These are phyloP conservation scores for Xylaria sp. DNA, from an alignment of 495 filamentous ascomycete genomes.

Conservation along the genomic window DNA sequence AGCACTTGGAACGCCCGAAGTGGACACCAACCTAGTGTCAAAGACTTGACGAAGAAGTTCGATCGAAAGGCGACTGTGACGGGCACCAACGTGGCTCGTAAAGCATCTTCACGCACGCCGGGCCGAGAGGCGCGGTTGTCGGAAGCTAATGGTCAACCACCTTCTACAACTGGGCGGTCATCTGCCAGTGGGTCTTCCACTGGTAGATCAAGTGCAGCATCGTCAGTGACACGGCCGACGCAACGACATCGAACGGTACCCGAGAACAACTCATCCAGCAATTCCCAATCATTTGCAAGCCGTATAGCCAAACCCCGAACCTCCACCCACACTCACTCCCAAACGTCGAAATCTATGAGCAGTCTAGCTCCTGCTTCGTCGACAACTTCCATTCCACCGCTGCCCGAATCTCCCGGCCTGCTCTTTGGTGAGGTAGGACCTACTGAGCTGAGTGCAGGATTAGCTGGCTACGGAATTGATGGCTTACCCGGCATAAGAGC, in stretches of 20 bases:
- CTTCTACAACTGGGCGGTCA: conserved; percentile 45
- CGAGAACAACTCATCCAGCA: conserved; percentile 54
- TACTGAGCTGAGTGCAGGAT: conserved; percentile 46
- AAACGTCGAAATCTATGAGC: conserved; percentile 54
- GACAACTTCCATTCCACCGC: conserved; percentile 33
- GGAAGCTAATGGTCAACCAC: conserved; percentile 40
- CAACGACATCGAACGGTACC: conserved; percentile 50
- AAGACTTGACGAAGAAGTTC: conserved; percentile 62
- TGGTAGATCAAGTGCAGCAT: conserved; percentile 34
- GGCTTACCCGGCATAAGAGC: conserved; percentile 47
- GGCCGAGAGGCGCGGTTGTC: conserved; percentile 41
- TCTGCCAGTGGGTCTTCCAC: conserved; percentile 43
- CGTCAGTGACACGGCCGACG: conserved; percentile 39
- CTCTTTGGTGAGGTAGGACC: conserved; percentile 62
- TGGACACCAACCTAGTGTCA: conserved; percentile 55
- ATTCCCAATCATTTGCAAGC: conserved; percentile 60
- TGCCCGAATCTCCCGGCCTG: conserved; percentile 42
- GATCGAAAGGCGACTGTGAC: conserved; percentile 48
- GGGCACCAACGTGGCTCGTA: conserved; percentile 39
- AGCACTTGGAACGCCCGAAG: conserved; percentile 35
- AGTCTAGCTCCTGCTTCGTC: conserved; percentile 45
- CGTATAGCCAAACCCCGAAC: conserved; percentile 56
- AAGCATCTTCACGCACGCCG: conserved; percentile 42
- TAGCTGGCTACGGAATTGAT: conserved; percentile 59
- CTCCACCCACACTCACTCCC: conserved; percentile 44